Evolutionary conservation across 306 rosid species (phyloP), one percentile per base, ranked within the genome.

Genomic region (Malus sieversii): DNA sequence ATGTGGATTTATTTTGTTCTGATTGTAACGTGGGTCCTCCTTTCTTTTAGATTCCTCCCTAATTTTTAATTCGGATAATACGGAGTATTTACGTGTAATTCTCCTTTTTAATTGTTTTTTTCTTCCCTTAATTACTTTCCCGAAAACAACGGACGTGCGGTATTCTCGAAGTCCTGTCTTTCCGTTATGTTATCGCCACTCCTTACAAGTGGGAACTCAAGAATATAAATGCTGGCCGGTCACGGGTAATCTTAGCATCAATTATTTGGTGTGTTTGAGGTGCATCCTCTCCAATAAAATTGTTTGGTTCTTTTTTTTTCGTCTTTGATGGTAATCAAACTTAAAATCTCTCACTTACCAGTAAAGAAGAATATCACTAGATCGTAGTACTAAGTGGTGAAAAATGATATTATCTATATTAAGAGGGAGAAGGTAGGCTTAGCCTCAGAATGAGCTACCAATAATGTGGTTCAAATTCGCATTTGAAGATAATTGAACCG

Each of bases 131-230:
- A 16, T 32, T 57, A 3, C 0, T 73, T 79, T 11, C 6, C 20
- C 10, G 18, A 7, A 33, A 60, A 62, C 42, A 72, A 13, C 71
- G 70, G 27, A 65, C 25, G 85, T 87, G 80, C 71, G 73, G 75
- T 79, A 46, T 81, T 66, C 23, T 51, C 3, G 80, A 76, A 53
- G 65, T 68, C 22, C 48, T 76, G 73, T 33, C 59, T 65, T 29
- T 76, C 27, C 53, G 38, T 58, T 30, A 55, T 60, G 59, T 48
- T 48, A 46, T 68, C 25, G 77, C 82, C 76, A 63, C 77, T 84
- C 82, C 82, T 73, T 46, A 10, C 86, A 75, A 51, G 82, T 79
- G 85, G 85, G 88, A 84, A 77, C 75, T 66, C 45, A 76, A 9
- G 75, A 61, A 70, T 14, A 69, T 73, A 16, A 44, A 53, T 70